Percentiles rank a stretch among this genome's conserved stretches.
Conservation (phyloP, 768 basidiomycete genomes). For the Gymnopilus dilepis region DNA sequence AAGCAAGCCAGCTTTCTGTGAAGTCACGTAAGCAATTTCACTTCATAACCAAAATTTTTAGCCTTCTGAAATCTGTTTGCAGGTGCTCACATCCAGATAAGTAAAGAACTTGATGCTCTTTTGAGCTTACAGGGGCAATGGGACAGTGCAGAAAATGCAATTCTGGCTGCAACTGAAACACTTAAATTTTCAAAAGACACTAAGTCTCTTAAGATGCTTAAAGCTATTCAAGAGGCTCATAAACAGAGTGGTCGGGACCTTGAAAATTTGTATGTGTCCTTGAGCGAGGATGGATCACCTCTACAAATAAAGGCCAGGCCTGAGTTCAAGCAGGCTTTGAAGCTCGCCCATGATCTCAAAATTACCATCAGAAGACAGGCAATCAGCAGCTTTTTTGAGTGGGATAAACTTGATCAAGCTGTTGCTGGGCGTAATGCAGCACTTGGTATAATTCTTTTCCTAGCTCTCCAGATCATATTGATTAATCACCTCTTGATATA, state of each 20-base stretch:
- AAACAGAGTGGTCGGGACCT: constrained; percentile 26
- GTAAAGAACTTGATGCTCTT: constrained; percentile 38
- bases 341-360: constrained; percentile 43
- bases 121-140: constrained; percentile 24
- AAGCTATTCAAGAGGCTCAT: constrained; percentile 7
- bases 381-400: constrained; percentile 41
- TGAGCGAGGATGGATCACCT: constrained; percentile 37
- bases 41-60: no score
- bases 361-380: constrained; percentile 40
- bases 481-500: constrained; percentile 10
- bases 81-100: no score
- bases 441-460: constrained; percentile 37
- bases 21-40: not conserved
- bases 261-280: constrained; percentile 37
- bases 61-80: no score
- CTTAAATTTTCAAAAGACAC: not conserved
- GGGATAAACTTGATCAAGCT: constrained; percentile 41
- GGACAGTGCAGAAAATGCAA: not conserved
- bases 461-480: not conserved
- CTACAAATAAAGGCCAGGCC: constrained; percentile 37
- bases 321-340: constrained; percentile 30
- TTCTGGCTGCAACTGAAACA: not conserved
- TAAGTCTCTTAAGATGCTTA: not conserved
- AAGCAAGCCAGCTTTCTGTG: constrained; percentile 29
- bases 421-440: constrained; percentile 33